Evolutionary conservation across 2,329 filamentous ascomycete species (phyloP), one percentile per base, ranked within the genome.

Genomic region (Basipetospora chlamydospora): DNA sequence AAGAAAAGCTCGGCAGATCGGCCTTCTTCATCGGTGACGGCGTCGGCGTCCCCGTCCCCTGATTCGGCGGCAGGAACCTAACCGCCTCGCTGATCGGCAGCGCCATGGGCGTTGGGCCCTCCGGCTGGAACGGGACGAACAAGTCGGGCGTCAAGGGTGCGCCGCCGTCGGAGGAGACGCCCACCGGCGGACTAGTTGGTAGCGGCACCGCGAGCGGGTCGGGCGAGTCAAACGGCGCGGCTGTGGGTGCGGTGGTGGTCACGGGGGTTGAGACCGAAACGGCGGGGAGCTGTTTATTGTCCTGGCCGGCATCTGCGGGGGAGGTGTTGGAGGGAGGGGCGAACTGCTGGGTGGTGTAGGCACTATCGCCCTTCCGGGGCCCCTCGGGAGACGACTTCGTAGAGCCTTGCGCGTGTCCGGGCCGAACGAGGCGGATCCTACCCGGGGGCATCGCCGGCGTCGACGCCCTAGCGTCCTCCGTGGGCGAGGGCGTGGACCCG

Each of bases 71-170:
- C 17, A 71, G 53, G 68, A 68, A 73, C 36, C 59, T 60, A 36
- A 72, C 51, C 4, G 58, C 51, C 41, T 62, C 59, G 21, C 56
- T 49, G 22, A 53, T 53, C 6, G 53, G 45, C 12, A 62, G 42
- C 1, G 59, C 36, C 4, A 52, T 48, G 1, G 68, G 58, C 0
- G 54, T 41, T 1, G 67, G 63, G 0, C 69, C 70, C n/a, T 69
- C 61, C 0, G 70, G 68, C 40, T 73, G 65, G 42, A 73, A 73
- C 0, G 60, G 59, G 17, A 74, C 56, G 41, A 74, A 74, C 16
- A 65, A 46, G 35, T 66, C 60, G 1, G 50, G 41, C 1, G 37
- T 35, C 25, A 11, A 13, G 3, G 37, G 37, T 15, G 10, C 13
- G n/a, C 15, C n/a, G 2, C 8, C 15, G n/a, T n/a, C n/a, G 7